Evolutionary conservation across 169 alveolate genomes (phyloP).

Genomic region (Plasmodium gallinaceum): DNA sequence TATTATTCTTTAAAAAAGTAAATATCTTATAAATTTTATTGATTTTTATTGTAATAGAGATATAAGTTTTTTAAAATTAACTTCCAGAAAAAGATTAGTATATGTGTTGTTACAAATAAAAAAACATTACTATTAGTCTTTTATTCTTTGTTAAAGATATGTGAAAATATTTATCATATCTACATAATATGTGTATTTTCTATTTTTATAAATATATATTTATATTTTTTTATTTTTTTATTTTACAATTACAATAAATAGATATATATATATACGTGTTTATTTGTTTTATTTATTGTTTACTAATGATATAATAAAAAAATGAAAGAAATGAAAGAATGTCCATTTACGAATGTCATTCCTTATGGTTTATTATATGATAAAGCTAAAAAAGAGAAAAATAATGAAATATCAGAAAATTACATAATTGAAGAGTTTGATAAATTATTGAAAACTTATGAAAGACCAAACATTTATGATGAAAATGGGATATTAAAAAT

Average conservation of each 20-base stretch:
- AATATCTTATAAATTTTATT: no score
- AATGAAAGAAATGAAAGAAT: slow-evolving; percentile 28
- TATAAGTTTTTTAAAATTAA: no score
- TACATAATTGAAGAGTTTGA: slow-evolving; percentile 33
- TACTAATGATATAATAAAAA: neutral
- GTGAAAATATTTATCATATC: no score
- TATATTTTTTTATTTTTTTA: no score
- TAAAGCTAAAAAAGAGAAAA: slow-evolving; percentile 32
- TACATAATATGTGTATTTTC: no score
- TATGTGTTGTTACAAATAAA: no score
- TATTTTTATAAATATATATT: no score
- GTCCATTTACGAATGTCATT: slow-evolving; percentile 65
- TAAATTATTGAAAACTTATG: slow-evolving; percentile 19
- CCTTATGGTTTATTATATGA: slow-evolving; percentile 52
- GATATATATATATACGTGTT: neutral
- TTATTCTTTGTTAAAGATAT: no score
- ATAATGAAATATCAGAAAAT: slow-evolving; percentile 22
- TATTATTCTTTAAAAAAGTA: no score
- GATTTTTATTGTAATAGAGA: no score
- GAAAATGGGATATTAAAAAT: slow-evolving; percentile 1
- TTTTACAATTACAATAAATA: neutral
- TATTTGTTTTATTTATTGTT: neutral
- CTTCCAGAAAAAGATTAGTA: no score
- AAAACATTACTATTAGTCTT: no score
- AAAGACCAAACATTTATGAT: slow-evolving; percentile 56